Evolutionary conservation across 163 green algal genomes (phyloP).

Genomic region (Scenedesmus sp.): DNA sequence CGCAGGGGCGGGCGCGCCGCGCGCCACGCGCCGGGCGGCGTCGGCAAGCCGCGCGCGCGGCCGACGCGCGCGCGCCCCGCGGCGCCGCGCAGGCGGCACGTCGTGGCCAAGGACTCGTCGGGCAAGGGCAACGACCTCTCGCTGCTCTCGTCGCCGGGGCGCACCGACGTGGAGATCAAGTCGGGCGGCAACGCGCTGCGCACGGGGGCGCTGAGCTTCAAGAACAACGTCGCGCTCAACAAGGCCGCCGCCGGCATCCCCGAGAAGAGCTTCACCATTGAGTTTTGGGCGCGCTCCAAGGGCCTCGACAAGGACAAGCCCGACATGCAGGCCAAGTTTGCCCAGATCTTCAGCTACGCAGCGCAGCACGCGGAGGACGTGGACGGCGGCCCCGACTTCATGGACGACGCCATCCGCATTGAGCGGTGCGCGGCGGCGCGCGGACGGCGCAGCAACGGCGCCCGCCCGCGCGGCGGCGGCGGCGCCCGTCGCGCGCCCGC

Average conservation of each 20-base stretch:
- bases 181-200: conserved; percentile 35
- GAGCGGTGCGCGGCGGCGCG: conserved; percentile 55
- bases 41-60: too few species aligned
- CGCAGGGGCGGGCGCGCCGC: too few species aligned
- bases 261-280: conserved; percentile 73
- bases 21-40: too few species aligned
- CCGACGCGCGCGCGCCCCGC: too few species aligned
- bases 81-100: conserved; percentile 39
- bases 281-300: conserved; percentile 79
- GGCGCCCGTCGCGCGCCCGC: too few species aligned
- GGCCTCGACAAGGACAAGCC: conserved; percentile 21
- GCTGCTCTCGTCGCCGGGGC: conserved; percentile 64
- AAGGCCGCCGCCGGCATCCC: conserved; percentile 53
- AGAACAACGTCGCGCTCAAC: conserved; percentile 87
- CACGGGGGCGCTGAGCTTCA: conserved; percentile 67
- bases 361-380: conserved; percentile 33
- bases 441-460: neutral
- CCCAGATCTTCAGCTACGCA: conserved; percentile 57
- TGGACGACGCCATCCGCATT: conserved; percentile 88
- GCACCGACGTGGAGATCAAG: conserved; percentile 35
- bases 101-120: conserved; percentile 68
- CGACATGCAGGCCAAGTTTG: conserved; percentile 38
- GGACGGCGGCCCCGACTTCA: conserved; percentile 57
- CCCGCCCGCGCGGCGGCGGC: too few species aligned
- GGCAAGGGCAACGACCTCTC: conserved; percentile 81